phyloP scores from a whole-genome alignment of 78 protist species.

The Protostelium mycophagum region DNA sequence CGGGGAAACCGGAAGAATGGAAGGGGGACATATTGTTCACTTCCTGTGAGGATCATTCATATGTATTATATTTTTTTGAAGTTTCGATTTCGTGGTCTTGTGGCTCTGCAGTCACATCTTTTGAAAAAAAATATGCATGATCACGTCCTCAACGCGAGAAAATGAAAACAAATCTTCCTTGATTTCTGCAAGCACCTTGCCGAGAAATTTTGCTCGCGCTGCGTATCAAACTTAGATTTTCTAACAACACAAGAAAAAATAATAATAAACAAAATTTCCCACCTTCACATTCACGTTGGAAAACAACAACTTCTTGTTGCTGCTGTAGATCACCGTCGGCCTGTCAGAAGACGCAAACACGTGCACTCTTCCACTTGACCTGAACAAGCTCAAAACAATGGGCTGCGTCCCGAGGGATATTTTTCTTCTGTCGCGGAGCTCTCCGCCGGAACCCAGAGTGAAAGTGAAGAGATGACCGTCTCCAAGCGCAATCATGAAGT shows the following conservation, averaged over 20 bases:
- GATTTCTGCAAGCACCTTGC: too few species aligned
- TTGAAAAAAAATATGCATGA: too few species aligned
- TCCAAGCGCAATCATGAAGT: constrained; percentile 75
- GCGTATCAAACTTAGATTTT: too few species aligned
- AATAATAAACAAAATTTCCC: neutral
- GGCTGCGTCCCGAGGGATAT: constrained; percentile 84
- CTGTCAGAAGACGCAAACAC: constrained; percentile 87
- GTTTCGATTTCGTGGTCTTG: too few species aligned
- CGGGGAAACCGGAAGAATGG: constrained; percentile 53
- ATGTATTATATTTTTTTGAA: too few species aligned
- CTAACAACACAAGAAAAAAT: too few species aligned
- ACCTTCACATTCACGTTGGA: constrained; percentile 75
- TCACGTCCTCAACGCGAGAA: too few species aligned
- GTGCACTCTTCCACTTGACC: constrained; percentile 18
- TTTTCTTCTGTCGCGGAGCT: constrained; percentile 59
- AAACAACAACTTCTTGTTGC: constrained; percentile 61
- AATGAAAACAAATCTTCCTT: too few species aligned
- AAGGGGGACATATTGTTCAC: constrained; percentile 68
- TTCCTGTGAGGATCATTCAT: neutral
- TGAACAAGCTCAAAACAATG: constrained; percentile 32
- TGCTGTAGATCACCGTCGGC: constrained; percentile 79
- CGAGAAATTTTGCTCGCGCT: too few species aligned
- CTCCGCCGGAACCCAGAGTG: constrained; percentile 20
- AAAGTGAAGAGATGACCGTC: constrained; percentile 84
- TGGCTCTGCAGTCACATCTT: too few species aligned